Conservation (phyloP, 2,329 filamentous ascomycete genomes). For the Verticillium alfalfae region DNA sequence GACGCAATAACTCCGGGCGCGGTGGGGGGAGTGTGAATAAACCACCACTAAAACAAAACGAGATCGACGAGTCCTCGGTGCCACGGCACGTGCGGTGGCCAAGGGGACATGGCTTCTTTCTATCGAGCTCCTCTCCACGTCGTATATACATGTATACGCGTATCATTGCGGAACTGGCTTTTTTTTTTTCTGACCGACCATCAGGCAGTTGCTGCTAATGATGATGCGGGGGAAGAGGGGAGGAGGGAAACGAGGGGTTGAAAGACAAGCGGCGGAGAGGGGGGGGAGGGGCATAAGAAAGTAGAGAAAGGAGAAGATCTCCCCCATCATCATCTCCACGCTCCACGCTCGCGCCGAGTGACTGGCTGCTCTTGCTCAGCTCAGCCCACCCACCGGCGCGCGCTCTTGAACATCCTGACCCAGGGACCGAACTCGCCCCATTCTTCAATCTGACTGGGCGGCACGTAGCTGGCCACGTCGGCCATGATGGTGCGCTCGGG, state of each 20-base stretch:
- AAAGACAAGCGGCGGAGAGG: background rate
- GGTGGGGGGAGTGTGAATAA: too few species aligned
- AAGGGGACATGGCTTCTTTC: background rate
- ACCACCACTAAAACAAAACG: background rate
- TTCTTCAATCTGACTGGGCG: conserved; percentile 48
- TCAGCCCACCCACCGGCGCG: conserved; percentile 76
- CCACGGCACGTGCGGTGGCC: background rate
- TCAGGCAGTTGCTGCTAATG: background rate
- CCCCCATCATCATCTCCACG: background rate
- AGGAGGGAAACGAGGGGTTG: background rate
- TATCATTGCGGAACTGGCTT: background rate
- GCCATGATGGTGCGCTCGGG: conserved; percentile 84
- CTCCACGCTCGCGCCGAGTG: background rate
- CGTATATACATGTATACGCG: background rate
- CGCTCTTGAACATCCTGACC: conserved; percentile 81
- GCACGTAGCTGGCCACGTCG: conserved; percentile 71
- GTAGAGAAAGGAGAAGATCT: background rate
- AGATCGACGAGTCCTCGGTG: background rate
- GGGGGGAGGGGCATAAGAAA: background rate
- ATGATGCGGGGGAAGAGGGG: background rate
- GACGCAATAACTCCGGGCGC: background rate
- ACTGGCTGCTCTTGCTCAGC: conserved; percentile 4
- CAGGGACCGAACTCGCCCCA: conserved; percentile 84
- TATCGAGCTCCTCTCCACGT: background rate
- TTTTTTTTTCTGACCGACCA: background rate